These are phyloP conservation scores for Capsella bursapastoris DNA, from an alignment of 345 rosid genomes.

Conservation along the genomic window DNA sequence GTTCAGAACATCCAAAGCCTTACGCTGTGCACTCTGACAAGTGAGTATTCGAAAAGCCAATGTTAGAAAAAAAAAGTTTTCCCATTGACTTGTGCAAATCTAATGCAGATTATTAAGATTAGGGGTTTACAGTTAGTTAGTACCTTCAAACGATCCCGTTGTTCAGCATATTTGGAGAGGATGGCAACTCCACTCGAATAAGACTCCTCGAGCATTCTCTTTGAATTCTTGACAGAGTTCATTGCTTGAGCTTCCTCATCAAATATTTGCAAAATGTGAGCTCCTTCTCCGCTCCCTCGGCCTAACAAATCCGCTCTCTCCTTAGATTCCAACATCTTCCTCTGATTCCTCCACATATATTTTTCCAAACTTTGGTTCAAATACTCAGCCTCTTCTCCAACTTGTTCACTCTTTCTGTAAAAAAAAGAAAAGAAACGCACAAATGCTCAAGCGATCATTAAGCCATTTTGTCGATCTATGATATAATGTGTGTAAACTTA, in stretches of 20 bases:
- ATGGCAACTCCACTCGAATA: constrained; percentile 78
- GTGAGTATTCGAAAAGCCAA: constrained; percentile 41
- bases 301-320: constrained; percentile 87
- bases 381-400: constrained; percentile 85
- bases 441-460: neutral
- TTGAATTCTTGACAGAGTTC: constrained; percentile 79
- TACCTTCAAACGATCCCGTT: constrained; percentile 92
- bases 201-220: constrained; percentile 84
- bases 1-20: constrained; percentile 81
- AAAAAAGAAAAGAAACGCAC: neutral
- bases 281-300: constrained; percentile 74
- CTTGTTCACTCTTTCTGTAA: constrained; percentile 74
- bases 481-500: neutral
- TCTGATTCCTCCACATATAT: constrained; percentile 66
- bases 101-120: neutral
- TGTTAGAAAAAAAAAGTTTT: neutral
- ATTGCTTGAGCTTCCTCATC: constrained; percentile 93
- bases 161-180: constrained; percentile 81
- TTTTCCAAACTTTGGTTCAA: constrained; percentile 79
- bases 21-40: constrained; percentile 79
- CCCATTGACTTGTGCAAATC: neutral
- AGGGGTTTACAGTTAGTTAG: neutral
- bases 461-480: neutral
- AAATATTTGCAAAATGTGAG: constrained; percentile 79
- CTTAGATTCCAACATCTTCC: constrained; percentile 68